phyloP scores from a whole-genome alignment of 2,329 filamentous ascomycete genomes.

The Ophiostoma sp. region DNA sequence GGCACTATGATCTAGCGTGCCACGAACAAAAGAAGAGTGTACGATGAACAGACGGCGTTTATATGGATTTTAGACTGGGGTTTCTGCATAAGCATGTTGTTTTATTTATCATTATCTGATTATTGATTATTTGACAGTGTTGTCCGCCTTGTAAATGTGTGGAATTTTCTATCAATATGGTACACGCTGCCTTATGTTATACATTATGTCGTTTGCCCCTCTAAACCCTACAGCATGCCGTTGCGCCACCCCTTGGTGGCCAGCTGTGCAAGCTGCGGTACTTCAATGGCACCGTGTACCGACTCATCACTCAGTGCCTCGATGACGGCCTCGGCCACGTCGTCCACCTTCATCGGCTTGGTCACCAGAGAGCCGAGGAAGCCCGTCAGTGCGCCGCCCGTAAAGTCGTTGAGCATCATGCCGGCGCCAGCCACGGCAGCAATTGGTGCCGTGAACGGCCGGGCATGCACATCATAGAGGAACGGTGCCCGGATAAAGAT shows the following conservation, averaged over 20 bases:
- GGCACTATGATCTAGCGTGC: conserved; percentile 81
- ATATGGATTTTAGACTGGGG: neutral
- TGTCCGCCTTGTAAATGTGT: neutral
- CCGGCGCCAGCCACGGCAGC: conserved; percentile 72
- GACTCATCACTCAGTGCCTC: conserved; percentile 73
- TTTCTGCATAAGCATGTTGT: neutral
- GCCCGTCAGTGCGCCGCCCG: conserved; percentile 68
- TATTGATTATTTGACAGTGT: neutral
- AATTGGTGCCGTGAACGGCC: conserved; percentile 77
- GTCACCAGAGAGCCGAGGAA: conserved; percentile 77
- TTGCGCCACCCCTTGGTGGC: conserved; percentile 82
- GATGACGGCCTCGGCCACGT: conserved; percentile 82
- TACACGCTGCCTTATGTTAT: conserved; percentile 12
- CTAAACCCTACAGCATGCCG: conserved; percentile 64
- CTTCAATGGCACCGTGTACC: conserved; percentile 70
- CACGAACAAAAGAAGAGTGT: neutral
- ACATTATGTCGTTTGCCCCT: neutral
- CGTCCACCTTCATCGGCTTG: conserved; percentile 82
- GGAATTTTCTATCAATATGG: neutral
- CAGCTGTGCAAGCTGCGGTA: conserved; percentile 72
- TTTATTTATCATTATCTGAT: neutral
- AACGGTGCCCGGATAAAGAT: conserved; percentile 83
- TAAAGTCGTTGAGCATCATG: conserved; percentile 68
- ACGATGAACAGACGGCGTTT: conserved; percentile 2
- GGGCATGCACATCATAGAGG: conserved; percentile 74